Evolutionary conservation across 2,329 filamentous ascomycete genomes (phyloP), one percentile per base, ranked within the genome.

Genomic region (Aspergillus fumigatiaffinis): DNA sequence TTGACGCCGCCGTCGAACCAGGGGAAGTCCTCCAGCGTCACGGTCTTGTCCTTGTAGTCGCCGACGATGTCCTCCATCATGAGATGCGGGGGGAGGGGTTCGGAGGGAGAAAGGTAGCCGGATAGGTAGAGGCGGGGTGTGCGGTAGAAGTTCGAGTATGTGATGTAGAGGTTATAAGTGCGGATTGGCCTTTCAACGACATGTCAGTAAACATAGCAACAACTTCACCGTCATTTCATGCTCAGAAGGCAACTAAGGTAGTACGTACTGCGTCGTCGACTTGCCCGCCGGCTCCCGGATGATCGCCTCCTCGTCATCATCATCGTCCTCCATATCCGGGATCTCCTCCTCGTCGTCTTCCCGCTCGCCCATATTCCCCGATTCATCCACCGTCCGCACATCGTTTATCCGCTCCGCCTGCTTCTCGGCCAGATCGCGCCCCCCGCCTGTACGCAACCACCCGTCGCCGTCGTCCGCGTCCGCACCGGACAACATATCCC

Each of bases 11-110:
- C 88, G 32, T 38, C 14, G 32, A 38, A 38, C 32, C 32, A 97
- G 50, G 91, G 92, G 72, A 99, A 99, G 76, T 97, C 92, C 73
- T 99, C 94, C 58, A 97, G 86, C 1, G 94, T 99, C 59, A 99
- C 94, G 0, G 94, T 99, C 82, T 99, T 99, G 79, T 96, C 92
- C 73, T 95, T 95, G 81, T 96, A 96, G 79, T 96, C 92, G 60
- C 92, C 92, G 38, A 96, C 90, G 56, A 96, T 96, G 73, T 96
- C 92, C 75, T 96, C 91, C 90, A 96, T 95, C 92, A 96, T 96
- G 53, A 88, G 81, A 52, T 89, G 84, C 2, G 92, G 92, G 3
- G 89, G 85, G 0, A 96, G 87, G 1, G 92, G 92, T 63, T 92
- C 89, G 28, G 90, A 90, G 57, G 86, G 84, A 26, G 89, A 84